Evolutionary conservation across 2,329 filamentous ascomycete species (phyloP), one percentile per base, ranked within the genome.

Genomic region (Neonectria ditissima): DNA sequence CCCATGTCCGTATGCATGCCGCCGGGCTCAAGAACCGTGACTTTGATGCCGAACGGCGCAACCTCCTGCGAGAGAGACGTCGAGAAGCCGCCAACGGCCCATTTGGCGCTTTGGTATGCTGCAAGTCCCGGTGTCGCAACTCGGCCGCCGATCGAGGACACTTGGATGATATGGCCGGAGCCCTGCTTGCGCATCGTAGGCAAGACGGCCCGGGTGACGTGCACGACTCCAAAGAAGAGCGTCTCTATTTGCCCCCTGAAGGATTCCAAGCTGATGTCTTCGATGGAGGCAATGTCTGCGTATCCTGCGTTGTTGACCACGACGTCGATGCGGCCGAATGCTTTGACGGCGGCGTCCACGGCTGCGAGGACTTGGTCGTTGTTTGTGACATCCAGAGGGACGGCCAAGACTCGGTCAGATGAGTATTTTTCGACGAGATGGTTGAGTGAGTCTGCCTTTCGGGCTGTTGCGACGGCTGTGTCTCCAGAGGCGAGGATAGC

Each of bases 191-290:
- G 71, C 69, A 81, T 69, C 1, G 77, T 70, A 2, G 77, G 74
- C 22, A 79, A 66, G 3, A 77, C 75, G 22, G 78, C 78, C 30
- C 75, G 78, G 4, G 85, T 87, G 7, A 87, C 82, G 54, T 84
- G 78, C 3, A 88, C 72, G 2, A 86, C 73, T 6, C 87, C 87
- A 62, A 86, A 87, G 74, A 88, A 86, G 69, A 89, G 89, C 62
- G 86, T 81, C 59, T 89, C 85, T 77, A 89, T 83, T 68, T 88
- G 83, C 5, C 74, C 80, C 6, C 82, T 78, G 48, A 85, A 81
- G 39, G 87, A 81, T 3, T 79, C 71, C 3, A 87, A 79, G 2
- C 78, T 78, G 7, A 85, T 74, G 10, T 83, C 82, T 69, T 89
- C 87, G 48, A 88, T 82, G 2, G 83, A 80, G 18, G 83, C 85